Evolutionary conservation across 225 moss, liverwort and hornwort genomes (phyloP), one percentile per base, ranked within the genome.

Genomic region (Polytrichum commune): DNA sequence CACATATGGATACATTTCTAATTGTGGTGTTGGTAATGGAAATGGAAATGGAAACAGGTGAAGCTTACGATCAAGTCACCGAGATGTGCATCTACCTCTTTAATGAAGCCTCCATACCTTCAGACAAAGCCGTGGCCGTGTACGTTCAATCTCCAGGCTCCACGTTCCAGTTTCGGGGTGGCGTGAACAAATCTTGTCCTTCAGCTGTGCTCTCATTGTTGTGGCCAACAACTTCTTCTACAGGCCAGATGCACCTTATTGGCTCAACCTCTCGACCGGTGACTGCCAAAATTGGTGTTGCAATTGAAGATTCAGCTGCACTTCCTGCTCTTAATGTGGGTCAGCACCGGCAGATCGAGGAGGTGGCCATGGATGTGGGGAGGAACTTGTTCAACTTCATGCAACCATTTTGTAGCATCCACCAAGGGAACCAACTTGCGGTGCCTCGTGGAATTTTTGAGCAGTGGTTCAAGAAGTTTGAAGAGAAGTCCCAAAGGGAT

Each of bases 101-200:
- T 27, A 80, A 79, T 68, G 89, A 89, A 62, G 68, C 77, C 24
- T 92, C 92, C 27, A 72, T 92, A 72, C 89, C 92, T 61, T 63
- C 85, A n/a, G 87, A 88, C 38, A 92, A 92, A 72, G 87, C 92
- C 3, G 85, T 92, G 55, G 87, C 87, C 58, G 85, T 90, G 2
- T 92, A 88, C 46, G 85, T 92, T 20, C 92, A 92, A 74, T 81
- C 89, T 57, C 87, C 90, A 60, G 87, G 89, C 18, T 92, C 89
- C 46, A 63, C 82, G 19, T 92, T 90, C 73, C 85, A 92, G 70
- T 92, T 79, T 74, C 81, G 92, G 72, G 92, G 92, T 62, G 89
- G 85, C 28, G 92, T 92, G n/a, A 85, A 89, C 71, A 81, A 73
- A 24, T 73, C 82, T 27, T 92, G 92, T 73, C 92, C 87, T 10